Evolutionary conservation across 139 green algal genomes (phyloP).

Genomic region (Chloropicon primus): DNA sequence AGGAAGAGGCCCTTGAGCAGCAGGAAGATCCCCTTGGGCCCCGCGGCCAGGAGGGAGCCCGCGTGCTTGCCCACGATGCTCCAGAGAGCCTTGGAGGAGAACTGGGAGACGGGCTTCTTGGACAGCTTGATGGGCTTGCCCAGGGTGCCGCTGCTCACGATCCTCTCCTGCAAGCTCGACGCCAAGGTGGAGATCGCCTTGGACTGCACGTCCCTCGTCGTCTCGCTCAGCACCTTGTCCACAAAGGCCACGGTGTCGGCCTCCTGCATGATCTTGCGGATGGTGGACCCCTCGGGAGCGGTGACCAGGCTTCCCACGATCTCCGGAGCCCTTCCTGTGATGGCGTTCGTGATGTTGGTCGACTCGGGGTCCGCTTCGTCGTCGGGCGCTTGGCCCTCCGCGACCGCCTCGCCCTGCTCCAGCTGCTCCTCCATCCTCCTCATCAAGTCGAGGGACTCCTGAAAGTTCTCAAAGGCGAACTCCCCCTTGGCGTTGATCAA

Average conservation of each 20-base stretch:
- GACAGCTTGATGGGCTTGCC: not conserved
- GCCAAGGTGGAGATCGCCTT: not conserved
- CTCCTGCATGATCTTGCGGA: not conserved
- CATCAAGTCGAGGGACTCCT: not conserved
- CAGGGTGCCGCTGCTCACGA: not conserved
- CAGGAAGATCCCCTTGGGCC: not conserved
- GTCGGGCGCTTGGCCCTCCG: not conserved
- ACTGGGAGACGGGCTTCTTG: not conserved
- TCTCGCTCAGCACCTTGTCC: not conserved
- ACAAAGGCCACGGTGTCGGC: not conserved
- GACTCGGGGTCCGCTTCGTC: not conserved
- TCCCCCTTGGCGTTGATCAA: slow-evolving; percentile 4
- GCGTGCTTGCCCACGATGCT: not conserved
- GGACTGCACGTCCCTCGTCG: not conserved
- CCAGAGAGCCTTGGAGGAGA: not conserved
- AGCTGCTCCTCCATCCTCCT: slow-evolving; percentile 3
- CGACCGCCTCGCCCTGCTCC: not conserved
- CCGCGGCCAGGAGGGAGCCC: not conserved
- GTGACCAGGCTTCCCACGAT: not conserved
- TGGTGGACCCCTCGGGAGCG: not conserved
- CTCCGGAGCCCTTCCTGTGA: not conserved
- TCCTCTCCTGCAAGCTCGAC: not conserved
- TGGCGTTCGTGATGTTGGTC: not conserved
- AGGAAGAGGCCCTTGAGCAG: not conserved
- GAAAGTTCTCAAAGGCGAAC: slow-evolving; percentile 10